A percentile compares a stretch with the other conserved stretches of the same genome.
Conservation (phyloP, 2,329 filamentous ascomycete species). For the Balansia obtecta region DNA sequence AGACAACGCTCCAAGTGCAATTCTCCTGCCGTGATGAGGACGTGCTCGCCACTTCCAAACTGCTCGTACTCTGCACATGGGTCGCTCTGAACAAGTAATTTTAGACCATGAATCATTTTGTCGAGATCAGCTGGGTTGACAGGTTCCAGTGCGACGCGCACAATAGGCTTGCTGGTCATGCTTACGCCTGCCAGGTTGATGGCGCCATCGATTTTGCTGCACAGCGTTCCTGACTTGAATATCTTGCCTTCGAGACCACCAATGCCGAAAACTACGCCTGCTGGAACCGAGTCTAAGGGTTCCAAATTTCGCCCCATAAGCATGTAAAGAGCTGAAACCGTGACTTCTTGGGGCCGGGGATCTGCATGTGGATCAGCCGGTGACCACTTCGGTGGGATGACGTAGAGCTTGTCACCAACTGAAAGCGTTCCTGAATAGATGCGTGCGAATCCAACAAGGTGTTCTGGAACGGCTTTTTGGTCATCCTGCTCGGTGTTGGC, state of each 20-base stretch:
- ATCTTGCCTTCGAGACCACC: constrained; percentile 84
- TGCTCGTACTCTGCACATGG: constrained; percentile 95
- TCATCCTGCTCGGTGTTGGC: constrained; percentile 33
- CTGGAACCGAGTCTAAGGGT: constrained; percentile 69
- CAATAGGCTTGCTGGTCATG: constrained; percentile 76
- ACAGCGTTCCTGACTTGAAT: constrained; percentile 91
- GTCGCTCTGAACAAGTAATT: constrained; percentile 83
- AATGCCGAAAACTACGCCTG: constrained; percentile 91
- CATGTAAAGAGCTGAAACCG: constrained; percentile 79
- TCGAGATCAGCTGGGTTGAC: constrained; percentile 80
- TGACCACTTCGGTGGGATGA: constrained; percentile 85
- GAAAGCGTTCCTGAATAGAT: constrained; percentile 84
- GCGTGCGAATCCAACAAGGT: constrained; percentile 86
- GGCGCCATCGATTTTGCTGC: constrained; percentile 72
- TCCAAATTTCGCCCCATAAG: constrained; percentile 91
- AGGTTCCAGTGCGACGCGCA: constrained; percentile 90
- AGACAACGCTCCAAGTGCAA: constrained; percentile 87
- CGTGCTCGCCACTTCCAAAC: constrained; percentile 85
- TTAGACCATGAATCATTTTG: constrained; percentile 86
- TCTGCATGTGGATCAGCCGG: constrained; percentile 60
- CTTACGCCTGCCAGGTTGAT: constrained; percentile 81
- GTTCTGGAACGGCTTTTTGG: constrained; percentile 61
- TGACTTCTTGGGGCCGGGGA: constrained; percentile 70
- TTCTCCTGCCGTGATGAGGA: constrained; percentile 87
- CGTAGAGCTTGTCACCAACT: constrained; percentile 83